A percentile compares a stretch with the other conserved stretches of the same genome.
These are phyloP conservation scores for Rauvolfia tetraphylla DNA, from an alignment of 257 asterid species.

Conservation along the genomic window DNA sequence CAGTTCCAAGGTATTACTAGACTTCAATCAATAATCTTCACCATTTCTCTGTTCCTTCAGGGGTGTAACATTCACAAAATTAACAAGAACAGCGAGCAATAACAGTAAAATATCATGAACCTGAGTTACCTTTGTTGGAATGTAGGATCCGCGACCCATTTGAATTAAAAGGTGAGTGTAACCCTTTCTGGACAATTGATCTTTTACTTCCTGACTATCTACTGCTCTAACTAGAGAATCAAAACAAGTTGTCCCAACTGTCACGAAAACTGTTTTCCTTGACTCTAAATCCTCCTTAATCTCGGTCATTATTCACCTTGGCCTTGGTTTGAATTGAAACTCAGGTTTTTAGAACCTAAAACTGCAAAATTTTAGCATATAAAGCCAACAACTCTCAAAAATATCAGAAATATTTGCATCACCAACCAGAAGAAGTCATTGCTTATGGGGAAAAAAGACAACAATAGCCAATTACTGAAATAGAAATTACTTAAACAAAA, in stretches of 20 bases:
- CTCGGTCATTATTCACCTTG: slow-evolving; percentile 33
- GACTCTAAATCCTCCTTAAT: slow-evolving; percentile 30
- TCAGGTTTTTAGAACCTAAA: neutral
- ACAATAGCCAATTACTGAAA: neutral
- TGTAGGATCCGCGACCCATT: slow-evolving; percentile 87
- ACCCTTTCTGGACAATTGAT: slow-evolving; percentile 58
- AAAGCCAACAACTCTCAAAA: neutral
- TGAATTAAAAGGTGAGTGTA: slow-evolving; percentile 79
- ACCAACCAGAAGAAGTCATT: neutral
- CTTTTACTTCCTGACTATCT: slow-evolving; percentile 58
- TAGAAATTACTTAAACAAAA: neutral
- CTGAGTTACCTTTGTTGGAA: slow-evolving; percentile 63
- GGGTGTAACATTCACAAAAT: neutral
- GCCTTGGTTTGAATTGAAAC: neutral
- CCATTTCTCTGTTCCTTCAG: neutral
- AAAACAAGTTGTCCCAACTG: slow-evolving; percentile 89
- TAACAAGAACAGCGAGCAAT: neutral
- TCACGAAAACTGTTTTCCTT: slow-evolving; percentile 67
- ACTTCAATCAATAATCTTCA: neutral
- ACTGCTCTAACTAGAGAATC: slow-evolving; percentile 85
- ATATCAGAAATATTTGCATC: neutral
- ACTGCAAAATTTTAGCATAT: neutral
- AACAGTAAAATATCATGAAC: slow-evolving; percentile 1
- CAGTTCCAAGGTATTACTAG: neutral
- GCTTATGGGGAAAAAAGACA: neutral